phyloP scores from a whole-genome alignment of 2,329 filamentous ascomycete species.

The Rosellinia necatrix region DNA sequence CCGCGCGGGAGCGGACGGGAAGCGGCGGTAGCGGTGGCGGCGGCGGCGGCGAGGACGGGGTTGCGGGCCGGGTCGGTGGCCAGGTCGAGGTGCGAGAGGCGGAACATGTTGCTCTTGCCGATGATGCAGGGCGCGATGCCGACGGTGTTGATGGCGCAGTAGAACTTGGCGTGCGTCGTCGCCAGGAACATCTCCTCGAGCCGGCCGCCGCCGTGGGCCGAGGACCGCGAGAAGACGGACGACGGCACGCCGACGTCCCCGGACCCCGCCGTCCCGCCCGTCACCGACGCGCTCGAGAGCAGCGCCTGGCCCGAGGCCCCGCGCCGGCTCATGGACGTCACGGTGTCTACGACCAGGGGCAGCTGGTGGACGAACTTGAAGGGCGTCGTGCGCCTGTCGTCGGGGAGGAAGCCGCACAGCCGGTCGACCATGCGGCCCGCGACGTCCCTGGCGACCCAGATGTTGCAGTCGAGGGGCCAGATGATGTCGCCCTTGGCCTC shows the following conservation, averaged over 20 bases:
- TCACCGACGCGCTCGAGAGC: constrained; percentile 43
- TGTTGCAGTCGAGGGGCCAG: constrained; percentile 96
- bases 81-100: constrained; percentile 83
- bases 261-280: constrained; percentile 38
- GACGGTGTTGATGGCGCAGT: constrained; percentile 94
- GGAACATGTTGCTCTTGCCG: constrained; percentile 98
- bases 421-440: constrained; percentile 88
- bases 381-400: constrained; percentile 55
- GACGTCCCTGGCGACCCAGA: constrained; percentile 83
- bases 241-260: constrained; percentile 36
- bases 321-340: constrained; percentile 41
- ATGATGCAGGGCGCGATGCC: constrained; percentile 90
- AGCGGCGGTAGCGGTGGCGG: constrained; percentile 44
- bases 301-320: constrained; percentile 39
- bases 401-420: constrained; percentile 68
- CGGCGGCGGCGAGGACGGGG: constrained; percentile 46
- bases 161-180: constrained; percentile 95
- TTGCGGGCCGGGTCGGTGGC: constrained; percentile 61
- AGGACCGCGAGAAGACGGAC: constrained; percentile 39
- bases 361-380: constrained; percentile 97
- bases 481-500: constrained; percentile 87
- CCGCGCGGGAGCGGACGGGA: constrained; percentile 58
- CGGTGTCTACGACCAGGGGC: constrained; percentile 82
- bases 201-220: constrained; percentile 69
- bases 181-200: constrained; percentile 96